phyloP scores from a whole-genome alignment of 1,139 yeast species.

The Geotrichum klebahnii region DNA sequence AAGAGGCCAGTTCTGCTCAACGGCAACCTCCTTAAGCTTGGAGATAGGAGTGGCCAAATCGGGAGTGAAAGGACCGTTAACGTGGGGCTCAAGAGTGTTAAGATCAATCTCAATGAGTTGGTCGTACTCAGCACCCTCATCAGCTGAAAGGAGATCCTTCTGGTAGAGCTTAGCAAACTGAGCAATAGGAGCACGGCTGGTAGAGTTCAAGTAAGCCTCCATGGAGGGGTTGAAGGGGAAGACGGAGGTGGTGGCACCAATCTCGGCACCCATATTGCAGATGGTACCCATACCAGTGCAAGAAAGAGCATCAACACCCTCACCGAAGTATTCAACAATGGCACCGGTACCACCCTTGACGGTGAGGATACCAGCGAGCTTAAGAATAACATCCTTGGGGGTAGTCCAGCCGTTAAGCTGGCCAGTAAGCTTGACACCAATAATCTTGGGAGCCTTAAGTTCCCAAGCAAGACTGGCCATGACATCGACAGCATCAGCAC shows the following conservation, averaged over 20 bases:
- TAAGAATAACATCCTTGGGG: constrained; percentile 94
- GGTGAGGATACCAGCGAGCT: constrained; percentile 94
- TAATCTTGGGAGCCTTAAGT: constrained; percentile 94
- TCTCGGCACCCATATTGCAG: constrained; percentile 99
- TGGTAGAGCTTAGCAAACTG: constrained; percentile 72
- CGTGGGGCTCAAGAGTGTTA: constrained; percentile 92
- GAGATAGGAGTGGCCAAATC: constrained; percentile 97
- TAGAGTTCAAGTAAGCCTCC: constrained; percentile 84
- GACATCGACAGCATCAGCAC: constrained; percentile 99
- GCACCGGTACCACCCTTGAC: constrained; percentile 99
- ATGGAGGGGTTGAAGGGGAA: constrained; percentile 95
- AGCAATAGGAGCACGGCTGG: constrained; percentile 79
- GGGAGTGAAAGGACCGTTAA: constrained; percentile 99
- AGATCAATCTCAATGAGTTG: constrained; percentile 92
- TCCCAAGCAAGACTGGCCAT: constrained; percentile 96
- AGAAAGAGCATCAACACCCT: constrained; percentile 91
- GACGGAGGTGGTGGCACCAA: constrained; percentile 97
- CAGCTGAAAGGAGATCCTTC: constrained; percentile 79
- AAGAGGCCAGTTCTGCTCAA: constrained; percentile 86
- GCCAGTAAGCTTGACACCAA: constrained; percentile 97
- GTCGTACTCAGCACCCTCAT: constrained; percentile 93
- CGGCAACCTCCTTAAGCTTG: constrained; percentile 83
- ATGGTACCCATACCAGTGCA: constrained; percentile 99
- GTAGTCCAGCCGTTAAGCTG: constrained; percentile 96
- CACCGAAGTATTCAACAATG: constrained; percentile 96